Percentiles rank a stretch among this genome's conserved stretches.
Conservation (phyloP, 805 yeast genomes). For the Hanseniaspora singularis region DNA sequence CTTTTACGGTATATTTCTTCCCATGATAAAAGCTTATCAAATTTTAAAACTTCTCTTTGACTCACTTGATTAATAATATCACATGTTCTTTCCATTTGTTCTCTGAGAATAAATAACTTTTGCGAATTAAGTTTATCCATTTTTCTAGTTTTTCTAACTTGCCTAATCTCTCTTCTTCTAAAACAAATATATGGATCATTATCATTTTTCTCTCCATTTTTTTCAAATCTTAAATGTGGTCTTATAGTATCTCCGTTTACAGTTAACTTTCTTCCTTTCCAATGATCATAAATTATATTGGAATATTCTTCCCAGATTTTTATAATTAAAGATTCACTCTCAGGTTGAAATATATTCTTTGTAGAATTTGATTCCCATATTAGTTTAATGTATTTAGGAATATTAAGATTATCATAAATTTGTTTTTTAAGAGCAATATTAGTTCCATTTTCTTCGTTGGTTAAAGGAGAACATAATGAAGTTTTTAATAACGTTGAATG, state of each 20-base stretch:
- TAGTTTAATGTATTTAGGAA: conserved; percentile 23
- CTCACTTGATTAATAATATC: conserved; percentile 58
- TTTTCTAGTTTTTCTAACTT: conserved; percentile 89
- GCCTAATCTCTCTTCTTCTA: conserved; percentile 88
- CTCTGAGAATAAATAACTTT: conserved; percentile 57
- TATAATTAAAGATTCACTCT: conserved; percentile 10
- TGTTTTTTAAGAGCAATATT: conserved; percentile 45
- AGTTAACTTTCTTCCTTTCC: conserved; percentile 62
- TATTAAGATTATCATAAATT: conserved; percentile 44
- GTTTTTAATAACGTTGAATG: conserved; percentile 2
- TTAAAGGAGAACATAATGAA: conserved; percentile 1
- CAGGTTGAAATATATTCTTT: conserved; percentile 9
- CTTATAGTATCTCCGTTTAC: conserved; percentile 58
- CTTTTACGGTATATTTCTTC: conserved; percentile 9
- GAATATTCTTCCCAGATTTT: conserved; percentile 42
- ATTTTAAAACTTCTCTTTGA: conserved; percentile 45
- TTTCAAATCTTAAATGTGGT: conserved; percentile 74
- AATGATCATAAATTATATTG: conserved; percentile 58
- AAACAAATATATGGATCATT: conserved; percentile 91
- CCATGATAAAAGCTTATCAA: not conserved
- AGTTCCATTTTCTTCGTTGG: conserved; percentile 17
- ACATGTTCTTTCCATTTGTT: conserved; percentile 66
- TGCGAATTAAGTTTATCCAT: conserved; percentile 86
- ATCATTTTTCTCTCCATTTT: conserved; percentile 79
- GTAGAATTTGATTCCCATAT: conserved; percentile 15